These are phyloP conservation scores for Astragalus glycyphyllos DNA, from an alignment of 306 rosid genomes.

Conservation along the genomic window DNA sequence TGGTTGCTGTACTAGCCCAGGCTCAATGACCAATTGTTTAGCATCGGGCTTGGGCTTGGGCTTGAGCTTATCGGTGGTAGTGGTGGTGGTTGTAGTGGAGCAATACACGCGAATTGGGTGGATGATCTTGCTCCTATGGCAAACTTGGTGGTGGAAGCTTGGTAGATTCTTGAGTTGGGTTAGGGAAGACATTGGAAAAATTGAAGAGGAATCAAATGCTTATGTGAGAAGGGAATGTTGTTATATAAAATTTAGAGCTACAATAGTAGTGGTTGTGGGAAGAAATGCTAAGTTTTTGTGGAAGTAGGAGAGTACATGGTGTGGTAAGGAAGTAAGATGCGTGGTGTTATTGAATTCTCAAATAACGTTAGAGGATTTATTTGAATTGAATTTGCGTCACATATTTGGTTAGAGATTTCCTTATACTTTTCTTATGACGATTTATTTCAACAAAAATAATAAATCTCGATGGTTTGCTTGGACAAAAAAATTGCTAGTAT, in stretches of 20 bases:
- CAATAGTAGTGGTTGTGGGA: conserved; percentile 43
- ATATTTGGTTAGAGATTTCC: not conserved
- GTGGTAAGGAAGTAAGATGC: conserved; percentile 54
- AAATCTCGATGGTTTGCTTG: not conserved
- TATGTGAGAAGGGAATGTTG: not conserved
- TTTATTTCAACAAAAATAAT: no score
- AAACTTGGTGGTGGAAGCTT: conserved; percentile 40
- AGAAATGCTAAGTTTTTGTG: conserved; percentile 39
- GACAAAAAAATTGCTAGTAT: conserved; percentile 12
- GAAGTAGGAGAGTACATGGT: not conserved
- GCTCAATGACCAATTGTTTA: conserved; percentile 44
- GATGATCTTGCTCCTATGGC: not conserved
- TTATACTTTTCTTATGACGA: no score
- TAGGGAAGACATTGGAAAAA: conserved; percentile 64
- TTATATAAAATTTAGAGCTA: not conserved
- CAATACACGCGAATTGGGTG: conserved; percentile 38
- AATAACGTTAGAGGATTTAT: not conserved
- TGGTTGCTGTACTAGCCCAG: not conserved
- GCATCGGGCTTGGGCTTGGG: conserved; percentile 30
- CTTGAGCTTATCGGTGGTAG: conserved; percentile 45
- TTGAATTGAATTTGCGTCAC: conserved; percentile 22
- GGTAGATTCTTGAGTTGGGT: conserved; percentile 57
- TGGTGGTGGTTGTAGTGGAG: conserved; percentile 42
- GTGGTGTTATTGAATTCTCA: conserved; percentile 56
- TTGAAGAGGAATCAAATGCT: conserved; percentile 33